A percentile compares a stretch with the other conserved stretches of the same genome.
These are phyloP conservation scores for Hypoxylon lienhwacheense DNA, from an alignment of 495 filamentous ascomycete species.

Conservation along the genomic window DNA sequence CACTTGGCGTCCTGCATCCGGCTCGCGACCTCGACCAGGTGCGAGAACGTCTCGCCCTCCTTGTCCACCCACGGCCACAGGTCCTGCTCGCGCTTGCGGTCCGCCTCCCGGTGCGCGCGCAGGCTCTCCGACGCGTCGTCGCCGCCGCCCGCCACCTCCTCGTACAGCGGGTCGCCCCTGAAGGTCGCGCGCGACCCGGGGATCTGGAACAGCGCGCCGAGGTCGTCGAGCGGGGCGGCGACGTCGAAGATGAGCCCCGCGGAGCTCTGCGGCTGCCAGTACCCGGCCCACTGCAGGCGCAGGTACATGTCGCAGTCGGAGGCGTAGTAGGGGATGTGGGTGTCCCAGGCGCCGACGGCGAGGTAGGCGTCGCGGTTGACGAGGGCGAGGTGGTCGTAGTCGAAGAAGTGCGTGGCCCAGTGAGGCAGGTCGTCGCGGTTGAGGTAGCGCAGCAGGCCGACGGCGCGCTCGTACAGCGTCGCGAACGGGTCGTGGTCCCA, in stretches of 20 bases:
- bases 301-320: conserved; percentile 62
- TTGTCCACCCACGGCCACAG: conserved; percentile 38
- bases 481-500: conserved; percentile 50
- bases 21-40: conserved; percentile 37
- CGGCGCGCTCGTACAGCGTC: conserved; percentile 45
- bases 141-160: background rate
- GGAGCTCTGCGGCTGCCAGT: conserved; percentile 48
- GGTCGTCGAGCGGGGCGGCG: conserved; percentile 47
- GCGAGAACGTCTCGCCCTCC: conserved; percentile 43
- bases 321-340: conserved; percentile 60
- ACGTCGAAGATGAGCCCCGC: conserved; percentile 57
- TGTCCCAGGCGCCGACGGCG: conserved; percentile 62
- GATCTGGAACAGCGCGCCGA: conserved; percentile 49
- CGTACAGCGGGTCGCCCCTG: conserved; percentile 34
- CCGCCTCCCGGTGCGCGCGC: conserved; percentile 31
- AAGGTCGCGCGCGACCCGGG: conserved; percentile 37
- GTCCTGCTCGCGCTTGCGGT: conserved; percentile 36
- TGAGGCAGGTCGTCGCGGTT: conserved; percentile 36
- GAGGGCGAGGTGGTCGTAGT: conserved; percentile 60
- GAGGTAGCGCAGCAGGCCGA: conserved; percentile 39
- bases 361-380: conserved; percentile 56
- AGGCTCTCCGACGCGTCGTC: background rate
- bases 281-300: conserved; percentile 56
- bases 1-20: conserved; percentile 46
- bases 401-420: conserved; percentile 57